Evolutionary conservation across 2,329 filamentous ascomycete species (phyloP).

Genomic region (Colletotrichum liriopes): DNA sequence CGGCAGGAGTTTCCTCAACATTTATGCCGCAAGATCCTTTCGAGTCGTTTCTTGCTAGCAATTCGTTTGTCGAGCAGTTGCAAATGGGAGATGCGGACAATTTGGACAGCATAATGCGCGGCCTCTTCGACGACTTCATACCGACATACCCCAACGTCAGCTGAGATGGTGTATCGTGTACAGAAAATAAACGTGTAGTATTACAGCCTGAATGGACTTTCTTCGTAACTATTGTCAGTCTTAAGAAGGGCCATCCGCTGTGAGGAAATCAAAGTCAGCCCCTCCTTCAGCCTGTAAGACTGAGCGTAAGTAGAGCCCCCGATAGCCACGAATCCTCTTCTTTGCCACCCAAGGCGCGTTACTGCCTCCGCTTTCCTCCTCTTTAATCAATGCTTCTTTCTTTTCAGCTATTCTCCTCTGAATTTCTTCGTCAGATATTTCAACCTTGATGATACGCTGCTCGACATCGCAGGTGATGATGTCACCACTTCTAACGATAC

Average conservation of each 20-base stretch:
- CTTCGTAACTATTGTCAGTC: not conserved
- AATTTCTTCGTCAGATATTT: conserved; percentile 81
- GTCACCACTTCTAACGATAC: conserved; percentile 83
- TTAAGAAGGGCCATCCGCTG: conserved; percentile 50
- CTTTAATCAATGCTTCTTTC: conserved; percentile 54
- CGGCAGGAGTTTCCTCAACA: not conserved
- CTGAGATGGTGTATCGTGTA: not conserved
- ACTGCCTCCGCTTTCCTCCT: conserved; percentile 49
- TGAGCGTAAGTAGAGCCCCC: conserved; percentile 71
- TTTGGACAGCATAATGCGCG: conserved; percentile 53
- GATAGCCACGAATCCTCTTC: conserved; percentile 67
- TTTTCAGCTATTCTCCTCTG: conserved; percentile 72
- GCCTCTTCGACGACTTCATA: conserved; percentile 56
- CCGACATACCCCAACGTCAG: conserved; percentile 45
- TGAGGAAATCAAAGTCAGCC: conserved; percentile 75
- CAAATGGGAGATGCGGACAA: conserved; percentile 49
- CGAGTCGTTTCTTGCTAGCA: conserved; percentile 47
- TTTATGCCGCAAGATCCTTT: conserved; percentile 42
- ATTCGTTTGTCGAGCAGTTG: conserved; percentile 50
- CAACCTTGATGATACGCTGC: conserved; percentile 70
- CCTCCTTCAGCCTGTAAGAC: conserved; percentile 74
- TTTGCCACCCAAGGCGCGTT: conserved; percentile 54
- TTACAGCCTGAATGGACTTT: not conserved
- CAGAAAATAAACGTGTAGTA: not conserved
- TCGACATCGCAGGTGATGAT: conserved; percentile 84